phyloP scores from a whole-genome alignment of 805 yeast genomes.

The Trichomonascus vanleenenianus region DNA sequence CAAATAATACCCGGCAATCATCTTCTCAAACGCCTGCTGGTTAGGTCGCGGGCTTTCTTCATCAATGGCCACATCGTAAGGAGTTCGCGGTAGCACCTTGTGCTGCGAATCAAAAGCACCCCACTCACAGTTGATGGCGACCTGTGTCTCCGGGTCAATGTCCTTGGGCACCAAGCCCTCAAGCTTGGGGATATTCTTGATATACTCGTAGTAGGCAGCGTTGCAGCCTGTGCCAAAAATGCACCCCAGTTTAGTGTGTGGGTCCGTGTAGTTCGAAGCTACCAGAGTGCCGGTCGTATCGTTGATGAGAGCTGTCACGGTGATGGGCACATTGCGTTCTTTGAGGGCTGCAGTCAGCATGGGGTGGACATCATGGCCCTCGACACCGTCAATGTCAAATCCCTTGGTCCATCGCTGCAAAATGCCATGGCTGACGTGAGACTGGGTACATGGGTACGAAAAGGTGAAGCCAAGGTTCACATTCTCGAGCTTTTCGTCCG shows the following conservation, averaged over 20 bases:
- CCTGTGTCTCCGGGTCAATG: slow-evolving; percentile 53
- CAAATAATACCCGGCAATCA: slow-evolving; percentile 94
- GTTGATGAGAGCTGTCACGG: slow-evolving; percentile 86
- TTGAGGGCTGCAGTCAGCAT: slow-evolving; percentile 74
- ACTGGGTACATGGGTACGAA: slow-evolving; percentile 73
- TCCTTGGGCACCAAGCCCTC: slow-evolving; percentile 62
- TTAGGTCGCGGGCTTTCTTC: slow-evolving; percentile 89
- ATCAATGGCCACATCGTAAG: slow-evolving; percentile 76
- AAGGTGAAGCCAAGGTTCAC: slow-evolving; percentile 91
- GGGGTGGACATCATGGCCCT: slow-evolving; percentile 90
- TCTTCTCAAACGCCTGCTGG: slow-evolving; percentile 92
- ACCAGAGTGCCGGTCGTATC: slow-evolving; percentile 97
- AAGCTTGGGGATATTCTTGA: slow-evolving; percentile 69
- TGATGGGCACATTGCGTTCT: slow-evolving; percentile 61
- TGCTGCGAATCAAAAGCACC: slow-evolving; percentile 94
- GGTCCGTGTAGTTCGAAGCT: slow-evolving; percentile 88
- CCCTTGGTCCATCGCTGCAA: slow-evolving; percentile 98
- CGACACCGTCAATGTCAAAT: slow-evolving; percentile 86
- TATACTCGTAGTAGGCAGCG: slow-evolving; percentile 87
- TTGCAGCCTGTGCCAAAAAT: slow-evolving; percentile 97
- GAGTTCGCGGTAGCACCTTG: slow-evolving; percentile 75
- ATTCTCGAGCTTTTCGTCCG: slow-evolving; percentile 34
- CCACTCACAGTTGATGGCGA: slow-evolving; percentile 98
- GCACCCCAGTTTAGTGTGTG: slow-evolving; percentile 85
- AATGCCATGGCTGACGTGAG: slow-evolving; percentile 74